These are phyloP conservation scores for Russula earlei DNA, from an alignment of 768 basidiomycete genomes.

Conservation along the genomic window DNA sequence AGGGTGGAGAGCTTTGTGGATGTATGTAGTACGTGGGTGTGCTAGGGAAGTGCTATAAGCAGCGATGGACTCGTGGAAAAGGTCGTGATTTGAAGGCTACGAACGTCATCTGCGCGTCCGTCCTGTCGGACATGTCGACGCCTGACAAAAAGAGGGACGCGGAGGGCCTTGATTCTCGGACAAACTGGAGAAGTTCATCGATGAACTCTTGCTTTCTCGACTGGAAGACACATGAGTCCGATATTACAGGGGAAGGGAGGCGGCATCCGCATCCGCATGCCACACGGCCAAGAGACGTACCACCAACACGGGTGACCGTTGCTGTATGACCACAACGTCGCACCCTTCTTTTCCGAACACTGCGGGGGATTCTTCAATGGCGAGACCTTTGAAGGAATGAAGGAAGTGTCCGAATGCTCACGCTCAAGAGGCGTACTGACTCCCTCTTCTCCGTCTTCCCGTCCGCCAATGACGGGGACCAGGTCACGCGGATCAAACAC, in stretches of 20 bases:
- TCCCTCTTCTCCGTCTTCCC: slow-evolving; percentile 50
- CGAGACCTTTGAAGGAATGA: slow-evolving; percentile 9
- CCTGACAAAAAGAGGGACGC: slow-evolving; percentile 61
- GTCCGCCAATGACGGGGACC: slow-evolving; percentile 63
- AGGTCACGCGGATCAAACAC: slow-evolving; percentile 52
- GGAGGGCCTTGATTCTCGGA: slow-evolving; percentile 38
- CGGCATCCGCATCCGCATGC: neutral
- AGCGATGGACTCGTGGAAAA: neutral
- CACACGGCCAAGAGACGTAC: slow-evolving; percentile 29
- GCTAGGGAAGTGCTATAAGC: slow-evolving; percentile 28
- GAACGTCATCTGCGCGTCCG: slow-evolving; percentile 72
- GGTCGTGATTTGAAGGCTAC: slow-evolving; percentile 21
- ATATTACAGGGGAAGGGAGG: too few relatives aligned
- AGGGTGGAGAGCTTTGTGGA: slow-evolving; percentile 35
- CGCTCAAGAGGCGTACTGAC: slow-evolving; percentile 71
- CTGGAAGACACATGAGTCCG: slow-evolving; percentile 28
- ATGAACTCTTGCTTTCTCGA: slow-evolving; percentile 61
- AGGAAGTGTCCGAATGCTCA: slow-evolving; percentile 30
- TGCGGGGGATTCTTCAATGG: slow-evolving; percentile 23
- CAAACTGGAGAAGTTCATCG: slow-evolving; percentile 46
- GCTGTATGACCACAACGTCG: slow-evolving; percentile 58
- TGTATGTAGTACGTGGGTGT: slow-evolving; percentile 56
- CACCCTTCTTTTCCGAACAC: slow-evolving; percentile 51
- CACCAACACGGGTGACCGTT: slow-evolving; percentile 71
- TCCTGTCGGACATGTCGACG: slow-evolving; percentile 63